These are phyloP conservation scores for Fomitopsis schrenkii DNA, from an alignment of 1,284 basidiomycete genomes.

Conservation along the genomic window DNA sequence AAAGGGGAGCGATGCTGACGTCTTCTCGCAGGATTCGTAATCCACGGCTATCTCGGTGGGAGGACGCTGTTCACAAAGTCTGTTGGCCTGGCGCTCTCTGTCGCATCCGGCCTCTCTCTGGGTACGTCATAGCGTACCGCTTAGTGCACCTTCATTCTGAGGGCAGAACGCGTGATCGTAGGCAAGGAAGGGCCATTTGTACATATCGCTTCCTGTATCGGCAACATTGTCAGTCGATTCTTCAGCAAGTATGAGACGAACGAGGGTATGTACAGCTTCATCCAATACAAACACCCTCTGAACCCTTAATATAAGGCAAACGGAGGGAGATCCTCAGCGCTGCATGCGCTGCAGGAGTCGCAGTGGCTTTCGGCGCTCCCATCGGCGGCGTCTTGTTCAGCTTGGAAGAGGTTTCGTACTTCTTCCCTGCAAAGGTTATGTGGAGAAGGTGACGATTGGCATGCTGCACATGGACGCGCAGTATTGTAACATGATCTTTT, in stretches of 20 bases:
- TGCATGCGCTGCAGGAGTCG: conserved; percentile 90
- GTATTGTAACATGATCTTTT: neutral
- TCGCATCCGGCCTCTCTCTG: conserved; percentile 86
- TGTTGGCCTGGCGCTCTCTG: conserved; percentile 85
- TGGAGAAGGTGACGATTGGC: conserved; percentile 71
- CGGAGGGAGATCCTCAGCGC: conserved; percentile 90
- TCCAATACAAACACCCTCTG: neutral
- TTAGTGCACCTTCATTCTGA: neutral
- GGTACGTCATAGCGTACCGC: conserved; percentile 37
- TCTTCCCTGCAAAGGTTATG: conserved; percentile 94
- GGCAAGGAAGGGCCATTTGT: conserved; percentile 96
- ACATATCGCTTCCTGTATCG: conserved; percentile 92
- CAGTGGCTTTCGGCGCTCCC: conserved; percentile 88
- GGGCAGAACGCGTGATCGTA: conserved; percentile 9
- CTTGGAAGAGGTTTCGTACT: conserved; percentile 92
- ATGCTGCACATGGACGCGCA: neutral
- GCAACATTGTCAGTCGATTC: conserved; percentile 90
- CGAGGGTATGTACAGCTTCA: conserved; percentile 53
- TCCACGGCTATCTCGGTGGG: conserved; percentile 93
- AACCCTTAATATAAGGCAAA: conserved; percentile 53
- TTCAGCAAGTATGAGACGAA: conserved; percentile 91
- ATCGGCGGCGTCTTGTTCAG: conserved; percentile 93
- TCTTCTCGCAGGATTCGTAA: conserved; percentile 76
- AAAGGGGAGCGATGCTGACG: neutral
- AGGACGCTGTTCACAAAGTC: conserved; percentile 91